These are phyloP conservation scores for Hypsizygus marmoreus DNA, from an alignment of 768 basidiomycete species.

Conservation along the genomic window DNA sequence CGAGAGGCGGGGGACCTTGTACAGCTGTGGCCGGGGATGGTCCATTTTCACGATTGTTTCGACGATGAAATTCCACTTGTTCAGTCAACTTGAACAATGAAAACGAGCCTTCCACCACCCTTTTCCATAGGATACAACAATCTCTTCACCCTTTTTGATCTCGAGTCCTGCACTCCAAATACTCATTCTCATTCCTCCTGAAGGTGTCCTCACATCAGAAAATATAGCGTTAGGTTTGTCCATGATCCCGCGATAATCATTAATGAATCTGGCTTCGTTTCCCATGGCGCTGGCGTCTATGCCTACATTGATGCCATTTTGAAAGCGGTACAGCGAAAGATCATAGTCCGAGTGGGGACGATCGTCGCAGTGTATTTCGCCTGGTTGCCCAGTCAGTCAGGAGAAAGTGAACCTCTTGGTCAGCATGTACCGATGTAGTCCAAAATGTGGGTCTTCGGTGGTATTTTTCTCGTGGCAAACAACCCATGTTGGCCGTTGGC, in stretches of 20 bases:
- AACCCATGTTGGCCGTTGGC: slow-evolving; percentile 79
- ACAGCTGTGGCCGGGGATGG: too few species aligned
- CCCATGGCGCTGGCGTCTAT: slow-evolving; percentile 76
- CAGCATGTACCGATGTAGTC: slow-evolving; percentile 61
- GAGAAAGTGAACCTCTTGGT: not conserved
- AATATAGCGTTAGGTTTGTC: slow-evolving; percentile 73
- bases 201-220: slow-evolving; percentile 49
- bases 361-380: slow-evolving; percentile 81
- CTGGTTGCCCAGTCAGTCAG: slow-evolving; percentile 30
- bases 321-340: slow-evolving; percentile 69
- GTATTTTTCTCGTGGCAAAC: slow-evolving; percentile 75
- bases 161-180: slow-evolving; percentile 64
- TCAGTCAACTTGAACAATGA: not conserved
- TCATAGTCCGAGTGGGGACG: slow-evolving; percentile 84
- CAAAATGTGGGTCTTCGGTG: slow-evolving; percentile 64
- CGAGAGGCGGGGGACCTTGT: too few species aligned
- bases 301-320: slow-evolving; percentile 64
- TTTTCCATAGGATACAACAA: slow-evolving; percentile 88
- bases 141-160: slow-evolving; percentile 80
- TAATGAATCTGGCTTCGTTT: slow-evolving; percentile 88
- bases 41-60: too few species aligned
- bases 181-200: slow-evolving; percentile 74
- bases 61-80: not conserved
- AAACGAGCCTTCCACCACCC: slow-evolving; percentile 71
- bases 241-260: slow-evolving; percentile 85